Percentiles rank a stretch among this genome's conserved stretches.
Conservation (phyloP, 108 stramenopile genomes). For the Schizochytrium sp. region DNA sequence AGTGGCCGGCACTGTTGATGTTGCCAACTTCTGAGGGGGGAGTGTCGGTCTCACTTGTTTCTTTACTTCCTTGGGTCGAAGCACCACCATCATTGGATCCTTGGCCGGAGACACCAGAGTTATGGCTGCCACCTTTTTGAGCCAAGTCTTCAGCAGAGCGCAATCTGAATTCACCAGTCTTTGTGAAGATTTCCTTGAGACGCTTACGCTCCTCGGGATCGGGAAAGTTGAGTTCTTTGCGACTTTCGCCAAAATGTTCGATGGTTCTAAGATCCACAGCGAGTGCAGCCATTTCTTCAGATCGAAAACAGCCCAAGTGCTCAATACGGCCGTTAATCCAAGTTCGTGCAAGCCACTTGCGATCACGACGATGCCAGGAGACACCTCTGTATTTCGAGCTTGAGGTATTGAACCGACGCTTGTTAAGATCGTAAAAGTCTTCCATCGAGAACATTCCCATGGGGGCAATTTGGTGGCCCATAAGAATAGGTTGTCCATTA, state of each 20-base stretch:
- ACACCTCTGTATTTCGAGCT: conserved; percentile 58
- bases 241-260: conserved; percentile 43
- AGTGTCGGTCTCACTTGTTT: conserved; percentile 8
- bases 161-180: conserved; percentile 29
- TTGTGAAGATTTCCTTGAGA: conserved; percentile 41
- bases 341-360: conserved; percentile 61
- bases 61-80: background rate
- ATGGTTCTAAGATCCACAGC: conserved; percentile 55
- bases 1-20: background rate
- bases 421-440: background rate
- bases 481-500: background rate
- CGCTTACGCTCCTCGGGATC: conserved; percentile 47
- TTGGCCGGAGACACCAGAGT: background rate
- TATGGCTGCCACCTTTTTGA: background rate
- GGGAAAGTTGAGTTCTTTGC: conserved; percentile 61
- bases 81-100: conserved; percentile 3
- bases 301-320: conserved; percentile 37
- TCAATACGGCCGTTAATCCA: conserved; percentile 54
- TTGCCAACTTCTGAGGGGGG: conserved; percentile 34
- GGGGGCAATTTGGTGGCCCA: conserved; percentile 12
- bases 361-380: conserved; percentile 58
- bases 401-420: conserved; percentile 36
- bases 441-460: background rate
- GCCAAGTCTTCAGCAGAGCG: conserved; percentile 40
- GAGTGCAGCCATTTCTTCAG: conserved; percentile 56